Conservation (phyloP, 345 rosid genomes). For the Hibiscus trionum region DNA sequence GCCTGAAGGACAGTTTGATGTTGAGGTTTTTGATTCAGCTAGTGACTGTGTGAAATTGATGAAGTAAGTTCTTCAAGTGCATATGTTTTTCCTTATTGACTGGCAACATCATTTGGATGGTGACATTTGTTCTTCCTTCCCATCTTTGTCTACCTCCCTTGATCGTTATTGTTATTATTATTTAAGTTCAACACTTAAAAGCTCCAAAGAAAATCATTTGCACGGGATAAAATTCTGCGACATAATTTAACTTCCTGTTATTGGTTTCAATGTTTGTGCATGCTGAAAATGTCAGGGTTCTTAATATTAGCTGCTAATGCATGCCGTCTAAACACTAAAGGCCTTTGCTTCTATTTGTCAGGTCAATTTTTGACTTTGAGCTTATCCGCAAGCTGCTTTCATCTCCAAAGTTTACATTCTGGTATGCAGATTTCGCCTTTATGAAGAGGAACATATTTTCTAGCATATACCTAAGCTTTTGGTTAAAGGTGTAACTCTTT, state of each 20-base stretch:
- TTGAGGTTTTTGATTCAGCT: slow-evolving; percentile 93
- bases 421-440: slow-evolving; percentile 41
- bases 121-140: slow-evolving; percentile 1
- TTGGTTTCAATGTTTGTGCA: neutral
- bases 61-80: slow-evolving; percentile 52
- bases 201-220: neutral
- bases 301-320: neutral
- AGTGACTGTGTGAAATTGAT: slow-evolving; percentile 79
- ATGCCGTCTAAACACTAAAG: neutral
- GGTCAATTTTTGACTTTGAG: slow-evolving; percentile 91
- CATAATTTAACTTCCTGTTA: neutral
- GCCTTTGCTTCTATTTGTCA: slow-evolving; percentile 22
- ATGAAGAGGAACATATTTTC: neutral
- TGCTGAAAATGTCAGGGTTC: neutral
- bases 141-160: neutral
- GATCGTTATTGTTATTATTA: slow-evolving; percentile 2
- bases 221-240: neutral
- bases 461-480: neutral
- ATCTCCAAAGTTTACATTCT: slow-evolving; percentile 80
- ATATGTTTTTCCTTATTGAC: neutral
- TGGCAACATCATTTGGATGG: neutral
- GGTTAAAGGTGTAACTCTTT: slow-evolving; percentile 7
- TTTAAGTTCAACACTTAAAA: neutral
- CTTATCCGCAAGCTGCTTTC: slow-evolving; percentile 72
- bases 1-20: slow-evolving; percentile 75